phyloP scores from a whole-genome alignment of 2,329 filamentous ascomycete species.

The Fusarium albidum region DNA sequence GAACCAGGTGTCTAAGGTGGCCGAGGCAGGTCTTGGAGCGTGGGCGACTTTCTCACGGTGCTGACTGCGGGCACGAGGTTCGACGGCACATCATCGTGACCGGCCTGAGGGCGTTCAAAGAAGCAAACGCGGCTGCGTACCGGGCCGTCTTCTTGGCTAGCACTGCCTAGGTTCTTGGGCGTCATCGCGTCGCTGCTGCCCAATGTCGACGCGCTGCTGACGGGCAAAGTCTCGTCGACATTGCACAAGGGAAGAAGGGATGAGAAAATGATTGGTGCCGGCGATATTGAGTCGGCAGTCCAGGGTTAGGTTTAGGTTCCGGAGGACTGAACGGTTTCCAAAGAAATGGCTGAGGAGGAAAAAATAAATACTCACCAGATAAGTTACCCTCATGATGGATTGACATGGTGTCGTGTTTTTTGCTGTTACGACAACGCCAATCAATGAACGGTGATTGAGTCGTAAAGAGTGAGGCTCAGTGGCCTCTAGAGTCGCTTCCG shows the following conservation, averaged over 20 bases:
- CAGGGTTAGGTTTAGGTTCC: too few species aligned
- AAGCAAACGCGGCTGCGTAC: slow-evolving; percentile 46
- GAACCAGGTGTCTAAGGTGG: slow-evolving; percentile 40
- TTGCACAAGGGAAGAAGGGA: slow-evolving; percentile 40
- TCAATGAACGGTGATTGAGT: too few species aligned
- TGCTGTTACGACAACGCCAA: too few species aligned
- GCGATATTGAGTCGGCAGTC: background rate
- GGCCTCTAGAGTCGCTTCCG: background rate
- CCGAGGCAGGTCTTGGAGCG: slow-evolving; percentile 45
- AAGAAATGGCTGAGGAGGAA: too few species aligned
- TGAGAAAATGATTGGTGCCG: slow-evolving; percentile 22
- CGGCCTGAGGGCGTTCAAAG: slow-evolving; percentile 42
- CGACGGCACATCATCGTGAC: slow-evolving; percentile 39
- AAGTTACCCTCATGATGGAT: too few species aligned
- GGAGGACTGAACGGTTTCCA: background rate
- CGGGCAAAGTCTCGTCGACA: slow-evolving; percentile 44
- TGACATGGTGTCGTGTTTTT: too few species aligned
- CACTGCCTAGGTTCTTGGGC: slow-evolving; percentile 46
- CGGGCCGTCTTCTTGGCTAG: slow-evolving; percentile 46
- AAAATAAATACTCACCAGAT: too few species aligned
- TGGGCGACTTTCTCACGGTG: slow-evolving; percentile 45
- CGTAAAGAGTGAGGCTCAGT: background rate
- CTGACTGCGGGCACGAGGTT: slow-evolving; percentile 42
- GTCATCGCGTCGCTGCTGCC: slow-evolving; percentile 43
- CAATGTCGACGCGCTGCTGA: slow-evolving; percentile 46